Evolutionary conservation across 768 basidiomycete species (phyloP).

Genomic region (Xerocomus brunneocitrinus): DNA sequence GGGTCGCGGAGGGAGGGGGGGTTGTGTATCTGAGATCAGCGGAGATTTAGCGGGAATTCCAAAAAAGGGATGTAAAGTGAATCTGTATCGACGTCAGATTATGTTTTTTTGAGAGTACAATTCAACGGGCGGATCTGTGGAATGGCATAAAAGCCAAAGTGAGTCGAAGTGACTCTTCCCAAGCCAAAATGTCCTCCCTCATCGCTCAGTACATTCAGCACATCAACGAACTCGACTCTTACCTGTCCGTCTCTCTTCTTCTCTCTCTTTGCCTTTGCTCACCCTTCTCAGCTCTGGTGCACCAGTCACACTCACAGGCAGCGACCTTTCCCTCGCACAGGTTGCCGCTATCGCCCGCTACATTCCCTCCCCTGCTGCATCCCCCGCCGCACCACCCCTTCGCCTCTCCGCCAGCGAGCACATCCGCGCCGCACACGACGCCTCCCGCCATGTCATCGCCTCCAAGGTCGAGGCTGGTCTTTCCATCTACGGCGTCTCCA

Average conservation of each 20-base stretch:
- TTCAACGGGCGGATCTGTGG: conserved; percentile 19
- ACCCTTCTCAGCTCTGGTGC: conserved; percentile 49
- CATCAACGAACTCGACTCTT: conserved; percentile 55
- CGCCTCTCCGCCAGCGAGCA: conserved; percentile 18
- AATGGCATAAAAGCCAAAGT: conserved; percentile 6
- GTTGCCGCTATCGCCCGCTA: conserved; percentile 75
- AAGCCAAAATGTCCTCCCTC: conserved; percentile 28
- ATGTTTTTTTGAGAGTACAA: conserved; percentile 4
- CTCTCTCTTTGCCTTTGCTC: neutral
- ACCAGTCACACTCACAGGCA: conserved; percentile 62
- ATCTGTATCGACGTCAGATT: conserved; percentile 18
- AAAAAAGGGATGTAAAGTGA: neutral
- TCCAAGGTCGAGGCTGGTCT: conserved; percentile 62
- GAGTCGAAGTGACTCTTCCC: neutral
- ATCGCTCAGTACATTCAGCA: conserved; percentile 56
- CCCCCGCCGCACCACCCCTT: conserved; percentile 15
- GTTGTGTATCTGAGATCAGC: neutral
- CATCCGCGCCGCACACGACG: conserved; percentile 51
- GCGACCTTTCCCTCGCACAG: conserved; percentile 68
- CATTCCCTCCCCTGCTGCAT: conserved; percentile 39
- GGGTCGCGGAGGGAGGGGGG: neutral
- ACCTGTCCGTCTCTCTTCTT: conserved; percentile 46
- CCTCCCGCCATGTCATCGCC: conserved; percentile 58
- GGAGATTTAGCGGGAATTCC: neutral
- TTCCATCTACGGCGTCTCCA: conserved; percentile 80